Evolutionary conservation across 2,329 filamentous ascomycete genomes (phyloP), one percentile per base, ranked within the genome.

Genomic region (Alternaria gansuensis): DNA sequence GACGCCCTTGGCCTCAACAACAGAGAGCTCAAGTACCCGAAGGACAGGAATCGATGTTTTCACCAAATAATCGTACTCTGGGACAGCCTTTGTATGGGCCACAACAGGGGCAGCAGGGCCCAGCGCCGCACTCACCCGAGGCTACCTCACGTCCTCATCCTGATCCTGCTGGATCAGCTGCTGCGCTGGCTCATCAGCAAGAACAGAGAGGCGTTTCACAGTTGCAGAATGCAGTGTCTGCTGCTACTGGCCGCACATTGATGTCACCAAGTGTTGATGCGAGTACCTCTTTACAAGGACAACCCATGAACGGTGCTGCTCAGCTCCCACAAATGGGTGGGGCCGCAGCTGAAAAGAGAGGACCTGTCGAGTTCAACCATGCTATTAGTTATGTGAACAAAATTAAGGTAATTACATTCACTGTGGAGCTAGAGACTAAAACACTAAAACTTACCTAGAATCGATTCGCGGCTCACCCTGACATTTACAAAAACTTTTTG

Each of bases 351-450:
- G 93, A 96, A 77, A 96, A 95, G 74, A 88, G 93, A 55, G 94
- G 93, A 0, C 95, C 95, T 1, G 95, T 99, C 17, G 95, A 99
- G 75, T 99, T 99, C 78, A 99, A 99, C 75, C 95, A 99, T 79
- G 95, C 95, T 0, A 99, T 99, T 64, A 98, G 93, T 77, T 99
- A 99, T 73, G 95, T 99, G 54, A 99, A 99, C 76, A 99, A 99
- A 81, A 99, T 99, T 72, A 99, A 99, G 89, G 93, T 95, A 81
- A 46, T 13, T 24, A 11, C 11, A 36, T 45, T 37, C 77, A 85
- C 28, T 26, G 28, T 44, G 37, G 39, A 50, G 11, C 36, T 37
- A 40, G 39, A n/a, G 10, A 33, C 50, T 37, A 26, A n/a, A 21
- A 17, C 45, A 29, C 64, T 69, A 59, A 71, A 45, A 6, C 53